Conservation (phyloP, 305 asterid species). For the Petunia hybrid region DNA sequence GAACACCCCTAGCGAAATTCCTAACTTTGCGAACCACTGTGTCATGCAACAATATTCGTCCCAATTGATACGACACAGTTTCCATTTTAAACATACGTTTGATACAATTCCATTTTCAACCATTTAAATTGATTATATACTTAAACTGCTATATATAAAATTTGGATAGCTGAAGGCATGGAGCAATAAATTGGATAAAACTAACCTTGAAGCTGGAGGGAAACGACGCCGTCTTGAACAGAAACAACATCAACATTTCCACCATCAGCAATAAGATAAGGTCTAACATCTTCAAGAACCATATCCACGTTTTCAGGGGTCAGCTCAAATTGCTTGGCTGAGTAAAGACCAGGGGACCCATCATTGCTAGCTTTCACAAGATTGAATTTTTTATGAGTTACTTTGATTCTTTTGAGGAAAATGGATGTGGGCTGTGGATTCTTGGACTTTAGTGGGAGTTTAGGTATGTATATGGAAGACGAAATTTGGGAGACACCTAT, state of each 20-base stretch:
- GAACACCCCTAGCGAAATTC: too few species aligned
- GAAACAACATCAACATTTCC: constrained; percentile 90
- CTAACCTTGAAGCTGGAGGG: constrained; percentile 85
- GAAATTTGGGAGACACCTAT: constrained; percentile 12
- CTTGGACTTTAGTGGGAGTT: background rate
- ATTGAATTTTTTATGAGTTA: constrained; percentile 28
- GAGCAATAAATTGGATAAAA: background rate
- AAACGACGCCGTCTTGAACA: constrained; percentile 79
- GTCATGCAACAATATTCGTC: background rate
- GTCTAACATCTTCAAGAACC: constrained; percentile 88
- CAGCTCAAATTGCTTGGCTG: constrained; percentile 81
- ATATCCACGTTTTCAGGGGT: constrained; percentile 75
- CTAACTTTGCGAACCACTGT: too few species aligned
- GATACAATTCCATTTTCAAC: background rate
- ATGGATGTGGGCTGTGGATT: background rate
- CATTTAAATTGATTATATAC: background rate
- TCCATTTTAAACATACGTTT: background rate
- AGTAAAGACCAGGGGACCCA: constrained; percentile 61
- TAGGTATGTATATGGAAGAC: background rate
- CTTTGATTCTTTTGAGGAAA: constrained; percentile 3
- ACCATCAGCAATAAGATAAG: constrained; percentile 92
- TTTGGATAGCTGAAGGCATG: too few species aligned
- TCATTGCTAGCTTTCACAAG: constrained; percentile 29
- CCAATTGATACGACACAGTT: background rate
- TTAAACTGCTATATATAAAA: background rate